Evolutionary conservation across 176 grass and related monocot species (phyloP), one percentile per base, ranked within the genome.

Genomic region (Cenchrus americanus): DNA sequence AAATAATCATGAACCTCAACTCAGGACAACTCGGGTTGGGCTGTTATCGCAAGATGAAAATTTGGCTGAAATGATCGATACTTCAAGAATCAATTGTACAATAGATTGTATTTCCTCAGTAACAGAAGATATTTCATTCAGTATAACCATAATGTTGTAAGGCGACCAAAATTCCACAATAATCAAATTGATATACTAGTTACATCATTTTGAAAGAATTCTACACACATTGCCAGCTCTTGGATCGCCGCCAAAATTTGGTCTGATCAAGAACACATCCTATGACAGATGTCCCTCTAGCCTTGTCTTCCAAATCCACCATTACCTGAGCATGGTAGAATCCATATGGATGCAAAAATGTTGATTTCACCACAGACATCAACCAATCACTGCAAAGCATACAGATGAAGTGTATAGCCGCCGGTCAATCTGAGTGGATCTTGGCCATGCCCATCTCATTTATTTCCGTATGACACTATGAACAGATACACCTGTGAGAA

Each of bases 121-220:
- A 71, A 44, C 62, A 75, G 18, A 88, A 80, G 57, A 57, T 77
- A 49, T 77, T 72, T 64, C 55, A 58, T 86, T 81, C 50, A 40
- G 50, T 90, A 61, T 86, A 82, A 73, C 58, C 19, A 82, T 67
- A 66, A 82, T 15, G 50, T n/a, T 3, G 11, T 71, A 41, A 78
- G 66, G 70, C 10, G 43, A 78, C 67, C 77, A 77, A 86, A 42
- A 82, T 78, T 78, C 73, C 59, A 78, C 50, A 58, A 41, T 49
- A 57, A 83, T 79, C 57, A 85, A 73, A 90, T 82, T 22, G 66
- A 78, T 86, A 86, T 86, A 32, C 58, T 86, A 90, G 79, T 90
- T 83, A 83, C 88, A 86, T 65, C 83, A 73, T 86, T 83, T 72
- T 19, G 81, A 86, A 83, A 66, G 84, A 90, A 90, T 83, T 49